A percentile compares a stretch with the other conserved stretches of the same genome.
Conservation (phyloP, 2,329 filamentous ascomycete genomes). For the Penicillium sumatraense region DNA sequence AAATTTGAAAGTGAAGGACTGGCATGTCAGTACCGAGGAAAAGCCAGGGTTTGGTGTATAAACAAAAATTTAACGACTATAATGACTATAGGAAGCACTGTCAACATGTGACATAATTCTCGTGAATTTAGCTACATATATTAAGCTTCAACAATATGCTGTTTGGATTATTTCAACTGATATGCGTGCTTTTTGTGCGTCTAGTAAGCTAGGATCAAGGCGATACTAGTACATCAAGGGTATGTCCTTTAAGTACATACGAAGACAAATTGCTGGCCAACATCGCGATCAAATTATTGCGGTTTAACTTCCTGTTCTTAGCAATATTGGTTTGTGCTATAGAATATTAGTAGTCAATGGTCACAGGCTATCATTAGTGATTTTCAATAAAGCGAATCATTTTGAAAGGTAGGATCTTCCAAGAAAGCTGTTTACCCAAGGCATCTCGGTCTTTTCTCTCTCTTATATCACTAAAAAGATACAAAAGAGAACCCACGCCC, state of each 20-base stretch:
- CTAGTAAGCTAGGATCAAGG: neutral
- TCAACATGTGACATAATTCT: neutral
- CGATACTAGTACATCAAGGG: neutral
- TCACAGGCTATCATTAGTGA: too few species aligned
- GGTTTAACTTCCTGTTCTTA: too few species aligned
- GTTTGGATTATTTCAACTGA: neutral
- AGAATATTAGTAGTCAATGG: too few species aligned
- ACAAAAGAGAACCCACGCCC: slow-evolving; percentile 12
- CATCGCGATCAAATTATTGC: too few species aligned
- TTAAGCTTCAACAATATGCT: neutral
- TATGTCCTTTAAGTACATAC: neutral
- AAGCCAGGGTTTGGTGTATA: neutral
- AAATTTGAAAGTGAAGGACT: neutral
- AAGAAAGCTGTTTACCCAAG: neutral
- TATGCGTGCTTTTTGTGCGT: neutral
- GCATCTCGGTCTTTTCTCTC: neutral
- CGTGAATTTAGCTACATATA: neutral
- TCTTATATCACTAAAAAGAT: slow-evolving; percentile 13
- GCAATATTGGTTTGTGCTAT: too few species aligned
- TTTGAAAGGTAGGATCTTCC: neutral
- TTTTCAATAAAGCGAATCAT: too few species aligned
- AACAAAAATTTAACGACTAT: neutral
- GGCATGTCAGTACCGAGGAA: neutral
- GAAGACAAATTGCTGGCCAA: neutral
- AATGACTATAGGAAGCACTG: neutral